These are phyloP conservation scores for Uronychia binucleata DNA, from an alignment of 73 alveolate genomes.

Conservation along the genomic window DNA sequence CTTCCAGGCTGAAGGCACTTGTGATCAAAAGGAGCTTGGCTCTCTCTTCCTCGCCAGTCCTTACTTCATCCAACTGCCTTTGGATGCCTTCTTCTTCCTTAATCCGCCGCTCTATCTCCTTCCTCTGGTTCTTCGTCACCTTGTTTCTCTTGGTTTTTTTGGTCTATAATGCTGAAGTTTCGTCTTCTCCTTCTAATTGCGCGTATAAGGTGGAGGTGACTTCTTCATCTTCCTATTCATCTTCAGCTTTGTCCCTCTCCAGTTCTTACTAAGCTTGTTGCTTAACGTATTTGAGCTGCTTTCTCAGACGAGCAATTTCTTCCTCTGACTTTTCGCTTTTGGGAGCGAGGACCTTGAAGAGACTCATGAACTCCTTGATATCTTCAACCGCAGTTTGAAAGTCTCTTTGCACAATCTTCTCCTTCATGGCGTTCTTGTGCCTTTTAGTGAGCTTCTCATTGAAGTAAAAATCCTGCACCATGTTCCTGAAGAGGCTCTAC, in stretches of 20 bases:
- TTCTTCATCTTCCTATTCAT: too few species aligned
- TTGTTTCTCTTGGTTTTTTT: neutral
- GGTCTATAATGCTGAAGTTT: neutral
- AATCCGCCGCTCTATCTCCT: neutral
- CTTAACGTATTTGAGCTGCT: neutral
- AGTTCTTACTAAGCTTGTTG: too few species aligned
- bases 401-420: neutral
- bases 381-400: neutral
- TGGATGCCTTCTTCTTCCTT: neutral
- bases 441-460: neutral
- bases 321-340: neutral
- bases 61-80: neutral
- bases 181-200: too few species aligned
- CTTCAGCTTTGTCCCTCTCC: too few species aligned
- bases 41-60: neutral
- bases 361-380: neutral
- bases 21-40: constrained; percentile 7
- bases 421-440: neutral
- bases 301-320: neutral
- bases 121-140: neutral
- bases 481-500: neutral
- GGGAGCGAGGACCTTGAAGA: neutral
- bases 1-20: constrained; percentile 14
- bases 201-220: too few species aligned
- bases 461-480: neutral